Base-by-base conservation (phyloP, 805 yeast species). In the Hemisphaericaspora nanyangensis region DNA sequence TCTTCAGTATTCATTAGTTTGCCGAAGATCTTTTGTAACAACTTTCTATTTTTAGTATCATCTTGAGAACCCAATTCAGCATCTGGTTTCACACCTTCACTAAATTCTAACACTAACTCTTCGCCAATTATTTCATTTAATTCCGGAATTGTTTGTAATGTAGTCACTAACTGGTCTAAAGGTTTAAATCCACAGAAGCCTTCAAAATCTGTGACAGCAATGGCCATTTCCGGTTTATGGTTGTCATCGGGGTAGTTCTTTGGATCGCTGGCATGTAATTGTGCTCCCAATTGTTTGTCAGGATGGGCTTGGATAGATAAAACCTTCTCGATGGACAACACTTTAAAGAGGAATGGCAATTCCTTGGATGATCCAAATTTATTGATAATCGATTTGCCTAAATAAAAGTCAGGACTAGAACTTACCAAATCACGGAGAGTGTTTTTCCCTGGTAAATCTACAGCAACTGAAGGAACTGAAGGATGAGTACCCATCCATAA, bases 221-320 rank as follows among this genome's bases (percentile, higher is more conserved):
- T 79, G 36, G 99, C 98, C 99, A 93, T 93, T 65, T 93, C 99
- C n/a, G 99, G 99, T 71, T 93, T 93, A 68, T 93, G 99, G 70
- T 93, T 93, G 61, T 83, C 95, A 67, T 93, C 99, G 3, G 98
- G 98, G 61, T 93, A 93, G 67, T 93, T 85, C 54, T 80, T 79
- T 40, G 99, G 98, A 66, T 93, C 98, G 20, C 72, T 65, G 13
- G 75, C 74, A 56, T 85, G 95, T 53, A 93, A 73, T 47, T 78
- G 77, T 34, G 74, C 79, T 28, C 85, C 99, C 42, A 93, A 72
- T 11, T 72, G 60, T 69, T 93, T 93, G 68, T 93, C 97, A 20
- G 99, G 99, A 60, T 93, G 99, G 16, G 99, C 98, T 68, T 93
- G 99, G 60, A 93, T 91, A 15, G 93, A 81, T 54, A 93, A 76